Percentiles rank a stretch among this genome's conserved stretches.
Conservation (phyloP, 495 filamentous ascomycete genomes). For the Penicillium roqueforti region DNA sequence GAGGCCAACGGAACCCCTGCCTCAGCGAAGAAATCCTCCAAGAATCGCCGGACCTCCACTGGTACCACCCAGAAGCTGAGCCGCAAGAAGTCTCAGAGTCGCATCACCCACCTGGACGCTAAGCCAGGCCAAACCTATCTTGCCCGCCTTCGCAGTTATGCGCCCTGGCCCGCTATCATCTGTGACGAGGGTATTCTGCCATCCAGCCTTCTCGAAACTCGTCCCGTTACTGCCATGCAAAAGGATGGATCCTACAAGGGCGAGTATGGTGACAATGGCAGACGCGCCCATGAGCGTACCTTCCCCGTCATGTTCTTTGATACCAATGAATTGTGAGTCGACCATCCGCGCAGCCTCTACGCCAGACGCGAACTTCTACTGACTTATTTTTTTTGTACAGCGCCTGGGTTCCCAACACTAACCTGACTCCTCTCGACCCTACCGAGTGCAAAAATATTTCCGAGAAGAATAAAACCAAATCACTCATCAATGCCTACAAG, state of each 20-base stretch:
- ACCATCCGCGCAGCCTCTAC: background rate
- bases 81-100: constrained; percentile 73
- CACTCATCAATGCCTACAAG: constrained; percentile 65
- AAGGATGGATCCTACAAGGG: constrained; percentile 78
- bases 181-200: constrained; percentile 92
- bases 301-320: constrained; percentile 91
- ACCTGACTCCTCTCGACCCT: constrained; percentile 67
- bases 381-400: constrained; percentile 43
- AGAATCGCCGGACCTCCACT: constrained; percentile 62
- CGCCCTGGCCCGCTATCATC: constrained; percentile 85
- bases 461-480: constrained; percentile 69
- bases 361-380: background rate
- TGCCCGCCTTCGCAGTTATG: constrained; percentile 83
- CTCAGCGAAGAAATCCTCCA: constrained; percentile 44
- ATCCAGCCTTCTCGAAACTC: constrained; percentile 57
- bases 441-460: constrained; percentile 59
- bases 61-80: constrained; percentile 70
- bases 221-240: constrained; percentile 77
- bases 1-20: constrained; percentile 46
- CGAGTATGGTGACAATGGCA: constrained; percentile 77
- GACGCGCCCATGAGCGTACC: constrained; percentile 74
- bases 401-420: constrained; percentile 78
- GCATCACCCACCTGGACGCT: constrained; percentile 68
- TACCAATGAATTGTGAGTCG: constrained; percentile 91
- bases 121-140: constrained; percentile 83